Evolutionary conservation across 202 grass and related monocot species (phyloP), one percentile per base, ranked within the genome.

Genomic region (Brachypodium distachyon): DNA sequence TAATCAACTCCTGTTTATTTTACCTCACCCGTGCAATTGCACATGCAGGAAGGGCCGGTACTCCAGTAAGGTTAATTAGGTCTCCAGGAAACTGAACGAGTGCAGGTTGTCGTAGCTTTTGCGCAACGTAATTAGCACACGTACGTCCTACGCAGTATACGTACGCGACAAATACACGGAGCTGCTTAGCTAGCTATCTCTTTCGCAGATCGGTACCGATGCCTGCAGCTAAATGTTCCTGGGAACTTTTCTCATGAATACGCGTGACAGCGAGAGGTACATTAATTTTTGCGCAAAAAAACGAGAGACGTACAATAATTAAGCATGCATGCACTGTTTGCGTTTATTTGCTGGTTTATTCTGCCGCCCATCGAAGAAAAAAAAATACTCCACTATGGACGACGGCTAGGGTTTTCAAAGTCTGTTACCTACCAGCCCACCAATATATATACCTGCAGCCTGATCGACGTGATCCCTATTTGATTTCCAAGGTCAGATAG

Each of bases 401-500:
- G 57, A 62, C 29, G 12, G 78, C 8, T 66, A 58, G 56, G 23
- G 31, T 49, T 82, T 82, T 72, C 73, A 34, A 70, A 54, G 79
- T 48, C 51, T 73, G 66, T 34, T 50, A 73, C 73, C 73, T 87
- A 82, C 79, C 44, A 70, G 72, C 21, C 78, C 47, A 44, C 28
- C 5, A 64, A 44, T 68, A 43, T n/a, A n/a, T n/a, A 72, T 77
- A 22, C 16, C 2, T 17, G 8, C 47, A 51, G 37, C 0, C 16
- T 67, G 50, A 19, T 68, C 23, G n/a, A n/a, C n/a, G n/a, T n/a
- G n/a, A n/a, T n/a, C n/a, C n/a, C n/a, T n/a, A 32, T 26, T 25
- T 29, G 8, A 16, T 58, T 69, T 14, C 23, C n/a, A 32, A 4
- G 28, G 29, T 7, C 55, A 27, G 38, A n/a, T 49, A 41, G 40